Conservation (phyloP, 331 rosid species). For the Acacia concinna region DNA sequence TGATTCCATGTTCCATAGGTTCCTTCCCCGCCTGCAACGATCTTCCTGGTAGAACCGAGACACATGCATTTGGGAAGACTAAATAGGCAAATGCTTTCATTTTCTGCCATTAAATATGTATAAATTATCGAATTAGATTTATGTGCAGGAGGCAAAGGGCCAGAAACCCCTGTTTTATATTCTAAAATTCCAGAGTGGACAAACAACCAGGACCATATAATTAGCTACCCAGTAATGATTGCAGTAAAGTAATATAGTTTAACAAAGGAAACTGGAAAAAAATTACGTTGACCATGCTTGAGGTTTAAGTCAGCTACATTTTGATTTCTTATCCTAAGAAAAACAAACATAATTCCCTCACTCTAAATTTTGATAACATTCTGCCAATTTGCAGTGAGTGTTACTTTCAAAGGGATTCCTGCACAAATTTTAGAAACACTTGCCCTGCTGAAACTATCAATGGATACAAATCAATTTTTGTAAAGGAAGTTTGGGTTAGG, state of each 20-base stretch:
- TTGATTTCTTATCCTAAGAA: not conserved
- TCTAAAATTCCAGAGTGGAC: not conserved
- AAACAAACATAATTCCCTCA: too few species aligned
- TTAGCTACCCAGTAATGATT: not conserved
- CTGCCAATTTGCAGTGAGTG: not conserved
- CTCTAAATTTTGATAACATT: not conserved
- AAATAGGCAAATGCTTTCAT: constrained; percentile 76
- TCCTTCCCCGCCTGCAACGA: constrained; percentile 46
- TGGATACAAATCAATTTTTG: too few species aligned
- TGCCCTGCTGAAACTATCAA: not conserved
- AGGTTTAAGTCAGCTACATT: not conserved
- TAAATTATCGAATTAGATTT: constrained; percentile 26
- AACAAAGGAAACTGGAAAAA: not conserved
- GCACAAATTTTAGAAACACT: not conserved
- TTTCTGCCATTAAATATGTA: constrained; percentile 51
- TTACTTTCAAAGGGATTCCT: not conserved
- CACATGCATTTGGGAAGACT: constrained; percentile 78
- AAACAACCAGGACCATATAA: constrained; percentile 5
- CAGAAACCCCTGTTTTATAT: not conserved
- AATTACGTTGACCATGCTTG: not conserved
- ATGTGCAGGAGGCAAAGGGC: not conserved
- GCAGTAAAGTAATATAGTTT: not conserved
- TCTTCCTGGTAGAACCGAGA: constrained; percentile 53
- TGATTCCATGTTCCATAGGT: constrained; percentile 74
- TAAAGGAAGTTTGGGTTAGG: too few species aligned